phyloP scores from a whole-genome alignment of 164 flowering plant species.

The Vitis riparia region DNA sequence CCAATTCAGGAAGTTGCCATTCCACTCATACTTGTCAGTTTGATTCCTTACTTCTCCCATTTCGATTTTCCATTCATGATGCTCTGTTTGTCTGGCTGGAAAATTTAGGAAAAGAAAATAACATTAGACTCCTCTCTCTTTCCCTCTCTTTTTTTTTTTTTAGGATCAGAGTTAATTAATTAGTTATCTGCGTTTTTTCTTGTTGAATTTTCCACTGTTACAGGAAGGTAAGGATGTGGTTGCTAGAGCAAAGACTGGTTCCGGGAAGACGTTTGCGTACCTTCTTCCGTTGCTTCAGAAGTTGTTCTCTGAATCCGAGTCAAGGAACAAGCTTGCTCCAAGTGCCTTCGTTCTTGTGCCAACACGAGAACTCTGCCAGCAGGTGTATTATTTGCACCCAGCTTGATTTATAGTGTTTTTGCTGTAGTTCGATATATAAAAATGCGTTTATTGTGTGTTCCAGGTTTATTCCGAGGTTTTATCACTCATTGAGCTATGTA shows the following conservation, averaged over 20 bases:
- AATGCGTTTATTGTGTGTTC: neutral
- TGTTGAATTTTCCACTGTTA: neutral
- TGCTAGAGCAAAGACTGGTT: constrained; percentile 91
- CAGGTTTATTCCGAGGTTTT: constrained; percentile 74
- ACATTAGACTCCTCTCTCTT: too few relatives aligned
- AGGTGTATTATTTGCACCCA: constrained; percentile 32
- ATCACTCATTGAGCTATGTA: constrained; percentile 69
- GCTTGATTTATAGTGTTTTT: neutral
- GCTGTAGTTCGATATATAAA: neutral
- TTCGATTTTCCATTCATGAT: too few relatives aligned
- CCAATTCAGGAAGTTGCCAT: constrained; percentile 77
- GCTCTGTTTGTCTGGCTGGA: neutral
- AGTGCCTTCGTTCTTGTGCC: constrained; percentile 79
- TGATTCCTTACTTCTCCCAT: neutral
- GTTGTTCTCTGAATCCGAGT: constrained; percentile 47
- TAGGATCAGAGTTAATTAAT: neutral
- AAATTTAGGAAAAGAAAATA: constrained; percentile 2
- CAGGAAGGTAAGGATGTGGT: constrained; percentile 97
- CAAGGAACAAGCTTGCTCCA: constrained; percentile 53
- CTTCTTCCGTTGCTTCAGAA: constrained; percentile 92
- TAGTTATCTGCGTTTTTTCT: neutral
- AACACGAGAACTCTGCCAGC: constrained; percentile 83
- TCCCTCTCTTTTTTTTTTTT: neutral
- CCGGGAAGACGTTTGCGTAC: constrained; percentile 95
- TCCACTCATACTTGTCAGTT: constrained; percentile 70